Evolutionary conservation across 495 filamentous ascomycete genomes (phyloP).

Genomic region (Achaetomiella virescens): DNA sequence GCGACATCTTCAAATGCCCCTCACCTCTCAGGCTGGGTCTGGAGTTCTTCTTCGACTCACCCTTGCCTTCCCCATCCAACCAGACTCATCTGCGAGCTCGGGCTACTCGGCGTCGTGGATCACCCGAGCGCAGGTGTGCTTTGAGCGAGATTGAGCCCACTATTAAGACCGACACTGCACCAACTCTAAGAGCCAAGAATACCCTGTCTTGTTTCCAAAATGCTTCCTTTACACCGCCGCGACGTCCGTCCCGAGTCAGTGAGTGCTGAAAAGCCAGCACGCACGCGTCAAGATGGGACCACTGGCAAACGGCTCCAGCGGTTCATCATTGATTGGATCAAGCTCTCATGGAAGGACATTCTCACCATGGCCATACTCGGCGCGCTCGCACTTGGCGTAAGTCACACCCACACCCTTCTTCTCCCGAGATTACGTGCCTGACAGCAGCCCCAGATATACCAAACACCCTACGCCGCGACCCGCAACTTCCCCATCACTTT

Average conservation of each 20-base stretch:
- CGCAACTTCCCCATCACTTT: constrained; percentile 19
- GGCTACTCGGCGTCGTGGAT: neutral
- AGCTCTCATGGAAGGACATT: constrained; percentile 52
- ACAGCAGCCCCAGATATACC: constrained; percentile 43
- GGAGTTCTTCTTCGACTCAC: neutral
- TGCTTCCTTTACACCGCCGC: constrained; percentile 12
- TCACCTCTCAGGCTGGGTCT: neutral
- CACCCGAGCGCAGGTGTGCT: neutral
- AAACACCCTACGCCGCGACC: constrained; percentile 51
- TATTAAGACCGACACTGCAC: neutral
- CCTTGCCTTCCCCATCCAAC: neutral
- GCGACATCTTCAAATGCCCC: neutral
- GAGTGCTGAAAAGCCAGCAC: neutral
- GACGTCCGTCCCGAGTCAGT: neutral
- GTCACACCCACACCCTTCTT: constrained; percentile 15
- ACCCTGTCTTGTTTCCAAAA: neutral
- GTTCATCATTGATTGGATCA: constrained; percentile 41
- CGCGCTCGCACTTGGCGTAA: constrained; percentile 51
- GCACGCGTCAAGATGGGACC: too few relatives aligned
- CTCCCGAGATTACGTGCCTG: neutral
- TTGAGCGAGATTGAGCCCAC: neutral
- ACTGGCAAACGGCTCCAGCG: neutral
- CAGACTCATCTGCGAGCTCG: neutral
- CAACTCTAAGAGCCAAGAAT: neutral
- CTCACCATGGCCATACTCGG: constrained; percentile 53